Percentiles rank a stretch among this genome's conserved stretches.
phyloP scores from a whole-genome alignment of 2,329 filamentous ascomycete species.

The Microcyclospora tardicrescens region DNA sequence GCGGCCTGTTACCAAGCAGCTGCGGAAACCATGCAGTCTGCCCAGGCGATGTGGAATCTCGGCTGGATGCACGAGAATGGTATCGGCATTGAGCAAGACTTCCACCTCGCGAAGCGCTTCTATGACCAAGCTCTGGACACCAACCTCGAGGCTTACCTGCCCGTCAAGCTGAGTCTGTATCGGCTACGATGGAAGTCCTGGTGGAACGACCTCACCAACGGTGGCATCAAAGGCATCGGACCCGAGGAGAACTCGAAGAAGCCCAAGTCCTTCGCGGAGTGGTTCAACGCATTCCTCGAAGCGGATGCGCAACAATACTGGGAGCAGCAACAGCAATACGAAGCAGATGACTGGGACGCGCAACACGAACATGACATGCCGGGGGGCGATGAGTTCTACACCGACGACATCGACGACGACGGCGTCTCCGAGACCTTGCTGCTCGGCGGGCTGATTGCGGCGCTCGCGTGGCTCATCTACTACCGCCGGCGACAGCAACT shows the following conservation, averaged over 20 bases:
- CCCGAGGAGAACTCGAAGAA: slow-evolving; percentile 44
- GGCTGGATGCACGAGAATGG: slow-evolving; percentile 99
- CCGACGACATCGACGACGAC: slow-evolving; percentile 57
- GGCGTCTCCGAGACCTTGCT: slow-evolving; percentile 73
- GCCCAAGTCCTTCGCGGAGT: slow-evolving; percentile 49
- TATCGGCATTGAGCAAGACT: slow-evolving; percentile 82
- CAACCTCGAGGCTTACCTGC: slow-evolving; percentile 82
- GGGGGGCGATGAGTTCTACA: slow-evolving; percentile 40
- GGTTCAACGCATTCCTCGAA: slow-evolving; percentile 74
- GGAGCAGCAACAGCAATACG: slow-evolving; percentile 34
- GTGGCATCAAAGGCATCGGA: slow-evolving; percentile 82
- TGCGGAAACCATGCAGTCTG: slow-evolving; percentile 80
- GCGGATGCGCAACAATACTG: slow-evolving; percentile 28
- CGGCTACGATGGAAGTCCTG: slow-evolving; percentile 76
- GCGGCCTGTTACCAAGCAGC: slow-evolving; percentile 86
- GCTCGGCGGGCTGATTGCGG: slow-evolving; percentile 64
- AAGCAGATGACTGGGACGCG: slow-evolving; percentile 34
- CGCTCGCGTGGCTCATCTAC: slow-evolving; percentile 66
- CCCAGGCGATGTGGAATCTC: slow-evolving; percentile 91
- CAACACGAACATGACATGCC: slow-evolving; percentile 27
- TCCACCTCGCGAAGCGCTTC: slow-evolving; percentile 89
- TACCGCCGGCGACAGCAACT: slow-evolving; percentile 59
- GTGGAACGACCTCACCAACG: slow-evolving; percentile 87
- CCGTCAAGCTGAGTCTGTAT: slow-evolving; percentile 75
- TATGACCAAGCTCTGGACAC: slow-evolving; percentile 88